These are phyloP conservation scores for Mucor piriformis DNA, from an alignment of 371 early-diverging fungal species.

Conservation along the genomic window DNA sequence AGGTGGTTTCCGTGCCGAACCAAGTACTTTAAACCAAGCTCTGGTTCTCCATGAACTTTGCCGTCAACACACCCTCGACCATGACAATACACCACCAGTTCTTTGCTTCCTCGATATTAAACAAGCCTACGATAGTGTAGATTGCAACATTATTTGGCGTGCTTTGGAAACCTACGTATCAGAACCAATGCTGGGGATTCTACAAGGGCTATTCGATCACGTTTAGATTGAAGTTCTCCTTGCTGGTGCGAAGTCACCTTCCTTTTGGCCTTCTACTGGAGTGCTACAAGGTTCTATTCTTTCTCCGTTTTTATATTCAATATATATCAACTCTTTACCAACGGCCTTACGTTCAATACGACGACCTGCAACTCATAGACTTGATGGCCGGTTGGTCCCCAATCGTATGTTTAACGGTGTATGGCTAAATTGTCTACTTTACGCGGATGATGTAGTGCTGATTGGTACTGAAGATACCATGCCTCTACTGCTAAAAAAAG, in stretches of 20 bases:
- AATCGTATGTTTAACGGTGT: neutral
- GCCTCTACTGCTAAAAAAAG: neutral
- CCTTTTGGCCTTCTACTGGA: conserved; percentile 17
- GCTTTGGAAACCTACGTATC: neutral
- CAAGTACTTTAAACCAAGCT: no score
- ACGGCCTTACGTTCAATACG: neutral
- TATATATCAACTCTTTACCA: conserved; percentile 24
- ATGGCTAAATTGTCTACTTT: conserved; percentile 2
- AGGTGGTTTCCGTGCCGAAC: no score
- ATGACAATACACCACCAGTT: conserved; percentile 5
- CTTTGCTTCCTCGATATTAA: conserved; percentile 25
- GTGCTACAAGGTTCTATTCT: conserved; percentile 28
- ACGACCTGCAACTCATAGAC: neutral
- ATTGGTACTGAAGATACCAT: conserved; percentile 3
- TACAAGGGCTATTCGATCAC: conserved; percentile 13
- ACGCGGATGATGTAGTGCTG: conserved; percentile 23
- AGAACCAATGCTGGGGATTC: conserved; percentile 6
- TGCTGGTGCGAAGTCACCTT: neutral
- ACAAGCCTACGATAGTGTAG: conserved; percentile 23
- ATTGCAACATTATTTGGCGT: conserved; percentile 17
- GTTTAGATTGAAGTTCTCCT: conserved; percentile 9
- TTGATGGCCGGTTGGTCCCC: neutral
- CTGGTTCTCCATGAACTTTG: neutral
- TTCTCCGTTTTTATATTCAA: conserved; percentile 19
- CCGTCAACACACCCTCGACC: neutral